Evolutionary conservation across 495 filamentous ascomycete species (phyloP).

Genomic region (Hyaloscypha variabilis): DNA sequence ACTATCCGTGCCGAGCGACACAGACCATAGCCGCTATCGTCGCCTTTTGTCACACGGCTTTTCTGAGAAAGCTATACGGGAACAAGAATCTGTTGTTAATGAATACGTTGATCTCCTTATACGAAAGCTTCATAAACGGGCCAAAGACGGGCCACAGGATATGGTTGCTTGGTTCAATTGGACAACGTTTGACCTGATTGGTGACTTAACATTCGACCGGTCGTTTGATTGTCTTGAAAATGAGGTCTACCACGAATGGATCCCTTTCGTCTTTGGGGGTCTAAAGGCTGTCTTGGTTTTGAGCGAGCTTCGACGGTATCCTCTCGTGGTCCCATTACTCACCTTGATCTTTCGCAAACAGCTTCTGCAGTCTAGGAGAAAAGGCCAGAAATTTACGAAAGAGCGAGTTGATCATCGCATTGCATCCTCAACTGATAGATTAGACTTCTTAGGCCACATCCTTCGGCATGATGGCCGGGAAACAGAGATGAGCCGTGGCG

Average conservation of each 20-base stretch:
- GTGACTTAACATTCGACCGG: conserved; percentile 54
- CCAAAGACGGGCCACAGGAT: conserved; percentile 14
- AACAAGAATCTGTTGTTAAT: conserved; percentile 49
- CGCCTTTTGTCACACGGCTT: conserved; percentile 56
- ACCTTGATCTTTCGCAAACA: not conserved
- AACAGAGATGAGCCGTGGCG: conserved; percentile 20
- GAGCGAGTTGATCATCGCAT: conserved; percentile 13
- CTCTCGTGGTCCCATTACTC: conserved; percentile 5
- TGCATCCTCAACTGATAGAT: not conserved
- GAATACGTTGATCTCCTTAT: conserved; percentile 52
- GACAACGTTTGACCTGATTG: conserved; percentile 51
- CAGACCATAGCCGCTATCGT: too few species aligned
- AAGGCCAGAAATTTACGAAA: conserved; percentile 3
- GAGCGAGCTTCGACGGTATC: conserved; percentile 1
- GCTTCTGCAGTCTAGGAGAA: conserved; percentile 11
- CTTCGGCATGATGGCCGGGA: conserved; percentile 7
- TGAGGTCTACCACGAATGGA: conserved; percentile 40
- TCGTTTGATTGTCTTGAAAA: conserved; percentile 51
- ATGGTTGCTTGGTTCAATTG: conserved; percentile 49
- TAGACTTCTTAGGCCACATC: conserved; percentile 12
- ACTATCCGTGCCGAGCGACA: too few species aligned
- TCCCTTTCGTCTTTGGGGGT: conserved; percentile 5
- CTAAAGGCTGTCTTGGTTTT: conserved; percentile 10
- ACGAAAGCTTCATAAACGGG: conserved; percentile 39
- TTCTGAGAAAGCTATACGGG: conserved; percentile 48